A percentile compares a stretch with the other conserved stretches of the same genome.
Evolutionary conservation across 495 filamentous ascomycete species (phyloP).

Genomic region (Friedmanniomyces simplex): DNA sequence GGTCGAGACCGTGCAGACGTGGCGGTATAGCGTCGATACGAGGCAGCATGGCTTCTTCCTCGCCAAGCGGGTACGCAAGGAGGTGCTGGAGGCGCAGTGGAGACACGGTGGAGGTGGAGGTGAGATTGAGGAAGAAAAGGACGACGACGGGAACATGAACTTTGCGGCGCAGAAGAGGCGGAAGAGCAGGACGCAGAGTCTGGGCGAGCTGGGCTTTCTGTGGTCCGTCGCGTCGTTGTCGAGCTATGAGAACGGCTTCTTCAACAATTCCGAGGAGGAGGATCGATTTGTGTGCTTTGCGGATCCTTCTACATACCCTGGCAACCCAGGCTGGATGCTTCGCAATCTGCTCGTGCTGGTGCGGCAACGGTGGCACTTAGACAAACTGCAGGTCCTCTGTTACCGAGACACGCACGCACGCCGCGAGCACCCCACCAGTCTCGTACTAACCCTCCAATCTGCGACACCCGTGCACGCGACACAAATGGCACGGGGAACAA

Average conservation of each 20-base stretch:
- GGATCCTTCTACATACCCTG: constrained; percentile 81
- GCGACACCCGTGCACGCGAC: constrained; percentile 25
- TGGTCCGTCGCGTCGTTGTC: constrained; percentile 71
- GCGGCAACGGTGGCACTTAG: constrained; percentile 67
- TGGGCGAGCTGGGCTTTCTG: constrained; percentile 42
- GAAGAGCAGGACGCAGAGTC: constrained; percentile 31
- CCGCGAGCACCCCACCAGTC: constrained; percentile 68
- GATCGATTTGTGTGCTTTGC: constrained; percentile 79
- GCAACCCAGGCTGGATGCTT: constrained; percentile 83
- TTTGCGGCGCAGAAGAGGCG: constrained; percentile 23
- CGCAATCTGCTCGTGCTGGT: constrained; percentile 80
- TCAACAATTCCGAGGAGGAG: constrained; percentile 51
- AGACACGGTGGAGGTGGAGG: constrained; percentile 13
- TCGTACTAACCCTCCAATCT: constrained; percentile 59
- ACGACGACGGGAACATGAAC: constrained; percentile 18
- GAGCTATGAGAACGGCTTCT: constrained; percentile 80
- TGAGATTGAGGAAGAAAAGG: constrained; percentile 20
- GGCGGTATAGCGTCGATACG: constrained; percentile 67
- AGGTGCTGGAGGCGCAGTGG: constrained; percentile 11
- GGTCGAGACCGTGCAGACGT: constrained; percentile 71
- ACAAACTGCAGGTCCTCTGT: constrained; percentile 73
- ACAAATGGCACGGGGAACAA: constrained; percentile 19
- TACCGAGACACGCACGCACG: constrained; percentile 72
- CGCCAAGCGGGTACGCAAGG: constrained; percentile 54
- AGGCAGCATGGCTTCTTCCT: constrained; percentile 91